Base-by-base conservation (phyloP, 108 stramenopile genomes). In the Seminavis robusta region DNA sequence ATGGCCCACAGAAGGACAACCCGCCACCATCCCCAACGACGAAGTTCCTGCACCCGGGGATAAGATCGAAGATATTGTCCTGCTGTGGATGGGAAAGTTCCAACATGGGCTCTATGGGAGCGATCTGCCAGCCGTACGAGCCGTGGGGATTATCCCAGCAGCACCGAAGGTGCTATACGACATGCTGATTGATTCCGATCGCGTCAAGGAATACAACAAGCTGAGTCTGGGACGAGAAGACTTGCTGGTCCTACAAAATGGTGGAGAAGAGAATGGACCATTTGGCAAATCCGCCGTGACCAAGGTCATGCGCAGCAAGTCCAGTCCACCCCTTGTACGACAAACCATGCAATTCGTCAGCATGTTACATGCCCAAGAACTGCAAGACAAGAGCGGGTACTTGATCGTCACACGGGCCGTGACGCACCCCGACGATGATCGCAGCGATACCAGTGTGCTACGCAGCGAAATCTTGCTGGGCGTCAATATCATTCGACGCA, bases 151-250 rank as follows among this genome's bases (percentile, higher is more conserved):
- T 20, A 59, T 91, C 2, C 58, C 71, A 17, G 76, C 73, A 67
- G 61, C 68, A 20, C 54, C 90, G 8, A 71, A 83, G 44, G 63
- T 63, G 0, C 44, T 91, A 9, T 65, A 81, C 20, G 83, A 85
- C 33, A 56, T 91, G 46, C 44, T 91, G 11, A 74, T 91, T 41
- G 90, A 91, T 62, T 78, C 76, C 25, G 33, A 27, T 16, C 74
- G 85, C 13, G 86, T 87, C 8, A 60, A 79, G 42, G 81, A 85
- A 59, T 91, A 91, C 67, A 91, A 91, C 65, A 83, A 83, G 37
- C 69, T 82, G 27, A 83, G 77, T 53, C 66, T 80, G 25, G 90
- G 86, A 13, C 51, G 90, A 20, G 57, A 58, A 33, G 90, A 91
- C 48, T 61, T 81, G 39, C 39, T 83, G 15, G 51, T 76, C 0